These are phyloP conservation scores for Vaccinium darrowii DNA, from an alignment of 148 eudicot species.

Conservation along the genomic window DNA sequence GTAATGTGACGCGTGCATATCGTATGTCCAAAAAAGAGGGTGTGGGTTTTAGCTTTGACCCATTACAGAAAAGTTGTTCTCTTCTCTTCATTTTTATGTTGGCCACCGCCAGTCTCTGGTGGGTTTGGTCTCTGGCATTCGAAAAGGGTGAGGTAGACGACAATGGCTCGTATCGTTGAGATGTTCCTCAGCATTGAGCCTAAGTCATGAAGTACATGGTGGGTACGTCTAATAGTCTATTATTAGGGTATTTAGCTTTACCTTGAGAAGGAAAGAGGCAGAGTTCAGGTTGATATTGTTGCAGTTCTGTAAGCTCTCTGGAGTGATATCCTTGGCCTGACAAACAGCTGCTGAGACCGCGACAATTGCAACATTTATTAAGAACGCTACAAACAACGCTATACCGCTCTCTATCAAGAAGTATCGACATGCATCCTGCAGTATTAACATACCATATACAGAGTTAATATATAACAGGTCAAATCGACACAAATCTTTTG, in stretches of 20 bases:
- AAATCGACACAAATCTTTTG: not conserved
- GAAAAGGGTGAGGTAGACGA: no score
- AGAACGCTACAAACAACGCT: constrained; percentile 71
- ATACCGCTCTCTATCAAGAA: constrained; percentile 84
- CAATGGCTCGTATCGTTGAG: no score
- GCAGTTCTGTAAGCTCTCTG: constrained; percentile 40
- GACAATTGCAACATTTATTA: constrained; percentile 70
- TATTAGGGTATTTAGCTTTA: not conserved
- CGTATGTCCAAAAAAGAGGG: no score
- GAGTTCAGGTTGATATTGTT: constrained; percentile 65
- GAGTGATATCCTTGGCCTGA: constrained; percentile 29
- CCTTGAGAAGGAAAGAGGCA: constrained; percentile 82
- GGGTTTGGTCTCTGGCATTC: not conserved
- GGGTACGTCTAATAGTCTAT: not conserved
- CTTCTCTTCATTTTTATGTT: no score
- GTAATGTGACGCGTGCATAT: no score
- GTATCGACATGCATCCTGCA: constrained; percentile 83
- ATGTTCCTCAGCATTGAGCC: no score
- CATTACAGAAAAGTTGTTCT: no score
- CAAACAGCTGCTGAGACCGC: constrained; percentile 82
- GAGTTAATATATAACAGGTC: not conserved
- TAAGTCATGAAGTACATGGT: no score
- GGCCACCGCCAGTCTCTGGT: not conserved
- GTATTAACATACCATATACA: not conserved
- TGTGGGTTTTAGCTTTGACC: no score